These are phyloP conservation scores for Ceratocystis lukuohia DNA, from an alignment of 2,329 filamentous ascomycete genomes.

Conservation along the genomic window DNA sequence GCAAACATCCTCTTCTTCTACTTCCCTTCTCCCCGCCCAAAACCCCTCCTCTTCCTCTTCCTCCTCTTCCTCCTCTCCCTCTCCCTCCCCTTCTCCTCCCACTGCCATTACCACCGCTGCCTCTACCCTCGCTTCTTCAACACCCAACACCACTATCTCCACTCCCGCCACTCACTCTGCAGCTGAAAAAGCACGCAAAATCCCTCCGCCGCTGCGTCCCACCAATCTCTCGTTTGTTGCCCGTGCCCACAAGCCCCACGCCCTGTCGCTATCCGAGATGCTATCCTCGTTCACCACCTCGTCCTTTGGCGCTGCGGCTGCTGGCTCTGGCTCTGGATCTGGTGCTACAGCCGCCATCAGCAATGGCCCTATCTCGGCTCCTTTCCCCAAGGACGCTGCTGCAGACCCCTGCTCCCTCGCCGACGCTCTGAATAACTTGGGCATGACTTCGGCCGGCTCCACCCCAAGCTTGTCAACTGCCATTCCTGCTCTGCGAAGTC, in stretches of 20 bases:
- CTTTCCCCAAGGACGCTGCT: slow-evolving; percentile 21
- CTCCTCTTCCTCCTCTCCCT: not conserved
- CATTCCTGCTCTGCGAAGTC: slow-evolving; percentile 66
- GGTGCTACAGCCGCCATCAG: no score
- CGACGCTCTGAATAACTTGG: slow-evolving; percentile 43
- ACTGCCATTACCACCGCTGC: not conserved
- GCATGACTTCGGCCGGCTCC: slow-evolving; percentile 27
- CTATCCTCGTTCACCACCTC: slow-evolving; percentile 31
- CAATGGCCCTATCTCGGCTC: slow-evolving; percentile 29
- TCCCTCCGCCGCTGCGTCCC: slow-evolving; percentile 43
- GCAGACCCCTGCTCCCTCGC: slow-evolving; percentile 39
- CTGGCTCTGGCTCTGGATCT: slow-evolving; percentile 22
- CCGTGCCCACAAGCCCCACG: slow-evolving; percentile 47
- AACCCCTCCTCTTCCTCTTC: not conserved
- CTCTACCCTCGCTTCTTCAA: not conserved
- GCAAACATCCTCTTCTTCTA: slow-evolving; percentile 20
- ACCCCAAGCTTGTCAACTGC: slow-evolving; percentile 26
- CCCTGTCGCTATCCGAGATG: slow-evolving; percentile 49
- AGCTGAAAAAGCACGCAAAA: slow-evolving; percentile 16
- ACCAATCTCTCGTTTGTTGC: slow-evolving; percentile 60
- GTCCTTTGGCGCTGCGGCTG: slow-evolving; percentile 19
- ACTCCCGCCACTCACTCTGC: slow-evolving; percentile 23
- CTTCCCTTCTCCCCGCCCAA: not conserved
- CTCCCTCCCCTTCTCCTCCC: not conserved
- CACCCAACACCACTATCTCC: slow-evolving; percentile 16